phyloP scores from a whole-genome alignment of 768 basidiomycete genomes.

The Suillus weaverae region DNA sequence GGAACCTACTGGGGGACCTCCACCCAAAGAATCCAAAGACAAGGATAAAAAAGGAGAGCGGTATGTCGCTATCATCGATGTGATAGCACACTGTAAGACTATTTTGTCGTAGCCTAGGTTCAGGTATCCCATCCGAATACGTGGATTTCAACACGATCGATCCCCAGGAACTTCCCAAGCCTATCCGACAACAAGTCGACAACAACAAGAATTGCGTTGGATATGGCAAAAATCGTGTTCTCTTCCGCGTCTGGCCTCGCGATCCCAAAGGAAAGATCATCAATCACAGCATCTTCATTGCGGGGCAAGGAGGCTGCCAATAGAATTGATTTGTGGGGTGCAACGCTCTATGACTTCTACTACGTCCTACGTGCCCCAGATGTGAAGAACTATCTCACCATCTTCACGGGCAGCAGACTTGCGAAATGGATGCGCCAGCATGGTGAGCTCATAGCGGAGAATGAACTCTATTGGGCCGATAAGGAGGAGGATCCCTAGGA shows the following conservation, averaged over 20 bases:
- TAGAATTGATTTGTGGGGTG: constrained; percentile 24
- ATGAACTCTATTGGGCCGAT: constrained; percentile 23
- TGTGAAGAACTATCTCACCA: background rate
- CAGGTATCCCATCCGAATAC: background rate
- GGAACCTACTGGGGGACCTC: background rate
- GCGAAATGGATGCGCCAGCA: constrained; percentile 11
- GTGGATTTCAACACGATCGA: background rate
- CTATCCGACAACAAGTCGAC: background rate
- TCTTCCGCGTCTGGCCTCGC: constrained; percentile 29
- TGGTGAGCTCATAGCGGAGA: constrained; percentile 17
- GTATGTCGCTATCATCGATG: background rate
- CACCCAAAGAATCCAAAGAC: background rate
- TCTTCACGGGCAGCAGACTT: constrained; percentile 22
- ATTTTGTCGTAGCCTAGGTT: background rate
- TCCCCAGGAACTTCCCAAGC: constrained; percentile 1
- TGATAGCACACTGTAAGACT: background rate
- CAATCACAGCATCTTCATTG: too few species aligned
- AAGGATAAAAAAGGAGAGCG: background rate
- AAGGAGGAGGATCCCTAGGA: constrained; percentile 23
- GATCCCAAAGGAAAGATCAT: constrained; percentile 17
- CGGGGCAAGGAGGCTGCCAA: constrained; percentile 22
- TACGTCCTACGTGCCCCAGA: constrained; percentile 9
- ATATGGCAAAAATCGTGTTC: constrained; percentile 15
- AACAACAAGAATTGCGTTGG: background rate
- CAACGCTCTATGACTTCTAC: constrained; percentile 29